These are phyloP conservation scores for Blastosporella zonata DNA, from an alignment of 1,284 basidiomycete genomes.

Conservation along the genomic window DNA sequence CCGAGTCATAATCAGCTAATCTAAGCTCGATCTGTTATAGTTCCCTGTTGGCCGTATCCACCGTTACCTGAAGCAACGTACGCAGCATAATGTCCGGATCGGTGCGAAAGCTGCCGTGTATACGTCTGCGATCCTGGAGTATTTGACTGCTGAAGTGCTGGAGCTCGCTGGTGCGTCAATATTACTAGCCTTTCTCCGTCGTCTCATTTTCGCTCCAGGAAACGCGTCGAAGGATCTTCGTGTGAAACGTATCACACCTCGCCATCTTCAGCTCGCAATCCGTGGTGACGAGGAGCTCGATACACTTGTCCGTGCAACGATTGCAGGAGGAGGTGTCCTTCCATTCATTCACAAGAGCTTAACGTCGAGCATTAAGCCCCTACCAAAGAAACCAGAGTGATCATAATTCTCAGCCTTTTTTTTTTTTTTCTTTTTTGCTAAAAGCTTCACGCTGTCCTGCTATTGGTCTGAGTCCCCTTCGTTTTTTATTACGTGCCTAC, in stretches of 20 bases:
- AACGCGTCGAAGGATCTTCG: conserved; percentile 96
- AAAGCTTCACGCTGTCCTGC: background rate
- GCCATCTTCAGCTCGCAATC: conserved; percentile 90
- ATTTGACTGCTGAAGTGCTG: conserved; percentile 87
- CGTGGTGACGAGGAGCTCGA: conserved; percentile 95
- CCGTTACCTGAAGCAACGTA: conserved; percentile 90
- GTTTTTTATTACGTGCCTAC: background rate
- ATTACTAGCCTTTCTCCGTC: background rate
- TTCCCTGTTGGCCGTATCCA: conserved; percentile 95
- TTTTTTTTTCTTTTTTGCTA: background rate
- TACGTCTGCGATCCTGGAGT: conserved; percentile 88
- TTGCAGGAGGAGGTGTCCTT: conserved; percentile 86
- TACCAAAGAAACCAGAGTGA: conserved; percentile 33
- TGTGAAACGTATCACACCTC: conserved; percentile 95
- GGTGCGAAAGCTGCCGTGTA: conserved; percentile 93
- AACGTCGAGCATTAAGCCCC: conserved; percentile 42
- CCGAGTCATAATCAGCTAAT: conserved; percentile 1
- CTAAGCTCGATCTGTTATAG: conserved; percentile 35
- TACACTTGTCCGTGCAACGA: conserved; percentile 68
- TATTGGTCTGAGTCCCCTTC: background rate
- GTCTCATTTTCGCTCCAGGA: conserved; percentile 43
- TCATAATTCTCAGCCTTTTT: background rate
- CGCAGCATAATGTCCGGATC: conserved; percentile 91
- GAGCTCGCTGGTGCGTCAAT: conserved; percentile 75
- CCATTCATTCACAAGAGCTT: conserved; percentile 95